These are phyloP conservation scores for Pseudopyricularia javanii DNA, from an alignment of 2,329 filamentous ascomycete species.

Conservation along the genomic window DNA sequence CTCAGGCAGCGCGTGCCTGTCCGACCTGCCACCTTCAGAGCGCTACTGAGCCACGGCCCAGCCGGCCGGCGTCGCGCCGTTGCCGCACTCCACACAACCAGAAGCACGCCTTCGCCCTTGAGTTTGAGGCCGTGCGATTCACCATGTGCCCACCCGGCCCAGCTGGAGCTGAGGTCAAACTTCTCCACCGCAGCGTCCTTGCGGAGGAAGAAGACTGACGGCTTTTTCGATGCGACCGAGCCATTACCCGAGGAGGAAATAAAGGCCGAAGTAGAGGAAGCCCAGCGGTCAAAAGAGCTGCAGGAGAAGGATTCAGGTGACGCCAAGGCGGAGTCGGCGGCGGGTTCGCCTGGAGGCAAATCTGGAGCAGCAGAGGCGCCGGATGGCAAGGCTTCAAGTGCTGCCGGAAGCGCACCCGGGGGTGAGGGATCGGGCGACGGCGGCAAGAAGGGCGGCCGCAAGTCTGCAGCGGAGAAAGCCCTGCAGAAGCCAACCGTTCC, in stretches of 20 bases:
- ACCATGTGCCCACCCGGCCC: neutral
- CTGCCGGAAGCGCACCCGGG: conserved; percentile 39
- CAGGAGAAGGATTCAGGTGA: conserved; percentile 34
- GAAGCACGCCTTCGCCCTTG: neutral
- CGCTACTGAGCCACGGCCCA: neutral
- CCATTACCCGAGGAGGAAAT: conserved; percentile 6
- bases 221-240: conserved; percentile 9
- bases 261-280: conserved; percentile 6
- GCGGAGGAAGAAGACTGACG: conserved; percentile 9
- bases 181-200: conserved; percentile 7
- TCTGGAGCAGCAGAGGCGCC: conserved; percentile 21
- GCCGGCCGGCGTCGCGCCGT: neutral
- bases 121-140: neutral
- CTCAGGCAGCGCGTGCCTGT: conserved; percentile 3
- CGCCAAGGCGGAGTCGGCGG: conserved; percentile 23
- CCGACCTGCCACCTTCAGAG: neutral
- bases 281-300: conserved; percentile 17
- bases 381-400: conserved; percentile 46
- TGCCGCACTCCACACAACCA: neutral
- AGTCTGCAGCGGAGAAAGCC: conserved; percentile 53
- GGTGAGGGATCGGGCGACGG: conserved; percentile 50
- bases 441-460: conserved; percentile 58
- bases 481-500: conserved; percentile 82
- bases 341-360: conserved; percentile 26
- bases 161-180: neutral